Evolutionary conservation across 2,329 filamentous ascomycete species (phyloP).

Genomic region (Claviceps maximensis): DNA sequence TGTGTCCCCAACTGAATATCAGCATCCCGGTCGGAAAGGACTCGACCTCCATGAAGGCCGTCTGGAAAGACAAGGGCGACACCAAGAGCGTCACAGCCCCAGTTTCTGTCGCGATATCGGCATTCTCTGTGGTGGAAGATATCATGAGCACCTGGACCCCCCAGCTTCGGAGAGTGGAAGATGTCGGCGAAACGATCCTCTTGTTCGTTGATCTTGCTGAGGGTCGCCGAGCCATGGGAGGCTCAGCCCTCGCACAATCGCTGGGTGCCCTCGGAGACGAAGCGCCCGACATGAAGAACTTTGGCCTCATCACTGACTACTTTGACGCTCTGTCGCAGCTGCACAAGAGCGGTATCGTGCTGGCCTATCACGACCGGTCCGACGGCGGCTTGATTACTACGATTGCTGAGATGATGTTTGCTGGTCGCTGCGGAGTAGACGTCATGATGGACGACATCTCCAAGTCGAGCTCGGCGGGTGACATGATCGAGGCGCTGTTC

Average conservation of each 20-base stretch:
- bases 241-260: constrained; percentile 81
- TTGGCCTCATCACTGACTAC: constrained; percentile 72
- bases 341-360: constrained; percentile 49
- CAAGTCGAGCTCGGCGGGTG: constrained; percentile 46
- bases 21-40: constrained; percentile 96
- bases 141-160: constrained; percentile 89
- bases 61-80: constrained; percentile 65
- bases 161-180: constrained; percentile 66
- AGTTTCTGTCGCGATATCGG: constrained; percentile 79
- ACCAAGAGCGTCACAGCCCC: constrained; percentile 82
- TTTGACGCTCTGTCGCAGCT: constrained; percentile 69
- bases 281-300: constrained; percentile 73
- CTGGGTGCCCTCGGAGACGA: constrained; percentile 77
- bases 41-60: constrained; percentile 97
- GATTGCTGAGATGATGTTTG: constrained; percentile 95
- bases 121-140: constrained; percentile 74
- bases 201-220: constrained; percentile 84
- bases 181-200: constrained; percentile 78
- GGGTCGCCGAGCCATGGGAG: constrained; percentile 71
- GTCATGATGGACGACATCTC: constrained; percentile 66
- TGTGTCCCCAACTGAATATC: constrained; percentile 82
- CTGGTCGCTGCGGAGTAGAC: constrained; percentile 77
- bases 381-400: constrained; percentile 89
- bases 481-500: constrained; percentile 70
- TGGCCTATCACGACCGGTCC: constrained; percentile 90